phyloP scores from a whole-genome alignment of 75 land plant species.

The Chamaecyparis obtusa region DNA sequence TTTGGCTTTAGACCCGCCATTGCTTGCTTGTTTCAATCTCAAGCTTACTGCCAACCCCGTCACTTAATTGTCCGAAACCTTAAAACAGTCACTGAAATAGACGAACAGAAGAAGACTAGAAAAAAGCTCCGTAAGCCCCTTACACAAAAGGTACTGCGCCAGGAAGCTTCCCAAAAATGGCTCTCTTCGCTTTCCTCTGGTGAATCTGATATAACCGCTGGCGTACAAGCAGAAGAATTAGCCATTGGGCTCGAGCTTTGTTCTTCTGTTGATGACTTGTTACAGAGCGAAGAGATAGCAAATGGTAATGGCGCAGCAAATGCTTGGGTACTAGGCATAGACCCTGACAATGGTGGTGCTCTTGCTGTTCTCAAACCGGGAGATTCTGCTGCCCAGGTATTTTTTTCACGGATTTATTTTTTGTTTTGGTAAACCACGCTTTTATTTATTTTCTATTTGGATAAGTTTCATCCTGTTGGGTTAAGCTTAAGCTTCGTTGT shows the following conservation, averaged over 20 bases:
- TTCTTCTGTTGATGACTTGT: not conserved
- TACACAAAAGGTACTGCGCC: not conserved
- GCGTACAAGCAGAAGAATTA: not conserved
- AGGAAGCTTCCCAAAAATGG: not conserved
- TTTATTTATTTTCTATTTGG: not conserved
- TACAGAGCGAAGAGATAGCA: constrained; percentile 7
- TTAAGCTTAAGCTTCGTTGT: not conserved
- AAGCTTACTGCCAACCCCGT: not conserved
- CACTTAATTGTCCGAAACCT: not conserved
- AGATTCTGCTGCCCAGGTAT: constrained; percentile 57
- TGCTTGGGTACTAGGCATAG: constrained; percentile 73
- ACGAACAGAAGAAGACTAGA: not conserved
- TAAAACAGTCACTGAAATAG: not conserved
- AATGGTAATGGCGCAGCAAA: not conserved
- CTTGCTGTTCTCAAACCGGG: constrained; percentile 61
- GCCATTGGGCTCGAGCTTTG: not conserved
- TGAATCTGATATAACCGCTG: not conserved
- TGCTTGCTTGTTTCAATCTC: not conserved
- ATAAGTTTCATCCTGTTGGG: not conserved
- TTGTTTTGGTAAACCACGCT: not conserved
- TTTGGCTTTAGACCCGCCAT: not conserved
- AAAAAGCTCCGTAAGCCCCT: not conserved
- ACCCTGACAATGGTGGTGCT: constrained; percentile 84
- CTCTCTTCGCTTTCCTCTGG: not conserved
- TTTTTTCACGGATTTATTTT: not conserved